These are phyloP conservation scores for Rhynchospora breviuscula DNA, from an alignment of 176 grass and related monocot species.

Conservation along the genomic window DNA sequence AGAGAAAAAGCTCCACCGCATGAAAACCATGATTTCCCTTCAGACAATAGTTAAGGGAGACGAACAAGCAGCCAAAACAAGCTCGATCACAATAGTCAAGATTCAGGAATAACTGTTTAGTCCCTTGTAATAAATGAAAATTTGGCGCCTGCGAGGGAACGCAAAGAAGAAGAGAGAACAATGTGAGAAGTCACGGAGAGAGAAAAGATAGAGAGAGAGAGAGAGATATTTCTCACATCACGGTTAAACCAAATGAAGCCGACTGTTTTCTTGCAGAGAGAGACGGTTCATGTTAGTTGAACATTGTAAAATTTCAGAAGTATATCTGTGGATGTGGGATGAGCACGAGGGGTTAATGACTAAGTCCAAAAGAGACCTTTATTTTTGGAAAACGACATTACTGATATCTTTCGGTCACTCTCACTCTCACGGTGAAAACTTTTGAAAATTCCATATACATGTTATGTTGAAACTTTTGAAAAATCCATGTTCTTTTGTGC, in stretches of 20 bases:
- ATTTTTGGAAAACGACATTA: conserved; percentile 18
- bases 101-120: neutral
- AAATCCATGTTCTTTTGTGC: too few species aligned
- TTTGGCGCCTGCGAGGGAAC: neutral
- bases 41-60: neutral
- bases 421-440: neutral
- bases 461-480: too few species aligned
- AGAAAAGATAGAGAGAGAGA: neutral
- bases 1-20: neutral
- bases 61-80: neutral
- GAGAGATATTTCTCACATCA: neutral
- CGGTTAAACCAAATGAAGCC: neutral
- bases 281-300: neutral
- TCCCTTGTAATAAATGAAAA: conserved; percentile 7
- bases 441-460: neutral
- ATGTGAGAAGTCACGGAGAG: neutral
- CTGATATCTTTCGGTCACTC: neutral
- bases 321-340: neutral
- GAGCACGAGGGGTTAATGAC: neutral
- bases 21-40: neutral
- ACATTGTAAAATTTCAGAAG: neutral
- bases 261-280: neutral
- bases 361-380: conserved; percentile 18
- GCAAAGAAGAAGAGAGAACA: conserved; percentile 3
- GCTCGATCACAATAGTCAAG: neutral